Conservation (phyloP, 2,329 filamentous ascomycete species). For the Ophidiomyces ophidiicola region DNA sequence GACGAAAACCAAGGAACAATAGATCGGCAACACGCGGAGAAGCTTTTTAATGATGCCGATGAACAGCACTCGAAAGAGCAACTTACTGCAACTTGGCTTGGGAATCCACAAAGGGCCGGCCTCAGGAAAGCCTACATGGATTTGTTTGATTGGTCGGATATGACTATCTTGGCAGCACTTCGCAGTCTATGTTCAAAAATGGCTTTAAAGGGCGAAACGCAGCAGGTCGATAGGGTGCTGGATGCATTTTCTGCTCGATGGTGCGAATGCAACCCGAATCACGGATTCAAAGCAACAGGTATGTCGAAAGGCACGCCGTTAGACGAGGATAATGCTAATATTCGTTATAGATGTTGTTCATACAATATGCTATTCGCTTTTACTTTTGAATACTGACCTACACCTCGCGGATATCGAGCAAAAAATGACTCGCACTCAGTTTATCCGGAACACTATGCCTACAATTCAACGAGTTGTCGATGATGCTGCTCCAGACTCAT, state of each 20-base stretch:
- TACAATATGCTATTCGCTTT: slow-evolving; percentile 90
- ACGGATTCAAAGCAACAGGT: slow-evolving; percentile 85
- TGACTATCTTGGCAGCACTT: slow-evolving; percentile 67
- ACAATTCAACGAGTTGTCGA: slow-evolving; percentile 67
- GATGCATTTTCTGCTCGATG: slow-evolving; percentile 80
- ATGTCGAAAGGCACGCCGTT: slow-evolving; percentile 24
- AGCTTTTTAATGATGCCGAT: slow-evolving; percentile 75
- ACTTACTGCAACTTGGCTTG: slow-evolving; percentile 77
- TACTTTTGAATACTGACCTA: slow-evolving; percentile 89
- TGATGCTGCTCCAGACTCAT: slow-evolving; percentile 58
- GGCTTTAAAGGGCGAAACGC: slow-evolving; percentile 78
- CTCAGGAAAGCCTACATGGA: slow-evolving; percentile 76
- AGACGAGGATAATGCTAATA: neutral
- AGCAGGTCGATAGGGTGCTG: slow-evolving; percentile 90
- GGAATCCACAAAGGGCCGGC: slow-evolving; percentile 44
- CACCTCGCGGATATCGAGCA: slow-evolving; percentile 89
- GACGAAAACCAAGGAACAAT: slow-evolving; percentile 10
- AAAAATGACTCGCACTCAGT: slow-evolving; percentile 91
- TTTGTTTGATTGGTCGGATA: slow-evolving; percentile 71
- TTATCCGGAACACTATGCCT: slow-evolving; percentile 90
- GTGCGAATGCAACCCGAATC: slow-evolving; percentile 84
- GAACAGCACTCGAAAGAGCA: slow-evolving; percentile 66
- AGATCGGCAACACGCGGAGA: slow-evolving; percentile 60
- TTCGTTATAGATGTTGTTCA: slow-evolving; percentile 69
- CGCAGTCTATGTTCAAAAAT: slow-evolving; percentile 71